Percentiles rank a stretch among this genome's conserved stretches.
Conservation (phyloP, 192 early-diverging fungal genomes). For the Haplosporangium gracile region DNA sequence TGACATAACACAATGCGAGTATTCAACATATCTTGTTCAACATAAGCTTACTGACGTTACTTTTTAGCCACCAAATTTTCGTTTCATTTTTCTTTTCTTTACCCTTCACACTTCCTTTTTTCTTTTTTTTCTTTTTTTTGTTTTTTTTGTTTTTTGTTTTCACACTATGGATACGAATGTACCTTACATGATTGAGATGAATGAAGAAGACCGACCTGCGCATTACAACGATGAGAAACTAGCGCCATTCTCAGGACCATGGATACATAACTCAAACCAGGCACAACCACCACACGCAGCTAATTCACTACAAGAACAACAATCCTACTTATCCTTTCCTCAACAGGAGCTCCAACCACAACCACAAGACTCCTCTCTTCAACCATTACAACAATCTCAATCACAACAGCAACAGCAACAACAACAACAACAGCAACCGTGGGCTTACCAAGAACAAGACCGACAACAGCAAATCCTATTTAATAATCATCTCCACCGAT, state of each 20-base stretch:
- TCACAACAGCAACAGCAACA: not conserved
- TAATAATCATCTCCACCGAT: not conserved
- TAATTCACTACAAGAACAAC: not conserved
- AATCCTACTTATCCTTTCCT: not conserved
- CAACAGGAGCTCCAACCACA: not conserved
- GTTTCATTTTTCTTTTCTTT: not conserved
- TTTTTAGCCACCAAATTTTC: not conserved
- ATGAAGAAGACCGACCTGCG: not conserved
- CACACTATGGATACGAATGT: not conserved
- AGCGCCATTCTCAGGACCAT: not conserved
- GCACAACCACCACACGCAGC: not conserved
- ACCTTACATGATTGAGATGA: not conserved
- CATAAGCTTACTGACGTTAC: too few species aligned
- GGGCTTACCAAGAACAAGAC: not conserved
- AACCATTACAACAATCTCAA: not conserved
- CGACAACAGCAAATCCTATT: not conserved
- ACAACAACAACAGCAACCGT: not conserved
- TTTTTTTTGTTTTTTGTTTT: not conserved
- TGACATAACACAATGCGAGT: not conserved
- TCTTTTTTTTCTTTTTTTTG: not conserved
- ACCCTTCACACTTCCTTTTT: not conserved
- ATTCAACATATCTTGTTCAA: too few species aligned
- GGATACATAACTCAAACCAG: not conserved
- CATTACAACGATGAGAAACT: not conserved
- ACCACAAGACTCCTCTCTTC: not conserved